Percentiles rank a stretch among this genome's conserved stretches.
Conservation (phyloP, 176 grass and related monocot species). For the Hordeum vulgare region DNA sequence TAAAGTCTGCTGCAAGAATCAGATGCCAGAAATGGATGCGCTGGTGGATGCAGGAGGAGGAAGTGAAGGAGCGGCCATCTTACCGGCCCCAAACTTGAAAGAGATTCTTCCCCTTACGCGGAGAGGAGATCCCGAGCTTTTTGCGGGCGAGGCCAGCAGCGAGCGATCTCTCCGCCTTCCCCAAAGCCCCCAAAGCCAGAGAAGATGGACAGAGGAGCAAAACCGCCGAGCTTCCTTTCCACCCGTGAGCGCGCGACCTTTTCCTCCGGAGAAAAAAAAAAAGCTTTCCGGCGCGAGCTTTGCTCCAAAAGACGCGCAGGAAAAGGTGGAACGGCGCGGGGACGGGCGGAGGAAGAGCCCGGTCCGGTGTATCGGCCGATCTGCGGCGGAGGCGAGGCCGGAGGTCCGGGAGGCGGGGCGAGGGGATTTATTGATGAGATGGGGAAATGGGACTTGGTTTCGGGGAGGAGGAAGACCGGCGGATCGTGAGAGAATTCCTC, state of each 20-base stretch:
- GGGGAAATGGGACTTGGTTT: neutral
- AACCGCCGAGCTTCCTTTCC: neutral
- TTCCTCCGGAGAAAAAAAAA: neutral
- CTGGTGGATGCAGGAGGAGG: neutral
- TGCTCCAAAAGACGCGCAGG: neutral
- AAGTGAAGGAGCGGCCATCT: neutral
- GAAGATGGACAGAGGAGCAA: neutral
- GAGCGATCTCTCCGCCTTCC: neutral
- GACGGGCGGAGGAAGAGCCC: neutral
- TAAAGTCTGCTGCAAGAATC: neutral
- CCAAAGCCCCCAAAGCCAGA: neutral
- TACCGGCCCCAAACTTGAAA: conserved; percentile 6
- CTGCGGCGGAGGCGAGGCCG: neutral
- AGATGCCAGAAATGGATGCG: neutral
- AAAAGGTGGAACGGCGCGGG: neutral
- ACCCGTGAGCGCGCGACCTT: neutral
- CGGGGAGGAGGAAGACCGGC: neutral
- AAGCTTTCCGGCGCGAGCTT: neutral
- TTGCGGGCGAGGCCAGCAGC: too few species aligned
- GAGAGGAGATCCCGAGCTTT: neutral
- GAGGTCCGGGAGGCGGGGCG: neutral
- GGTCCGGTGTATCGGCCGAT: neutral
- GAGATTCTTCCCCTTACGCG: neutral
- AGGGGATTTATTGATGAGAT: neutral
- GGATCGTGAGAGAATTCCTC: neutral